Percentiles rank a stretch among this genome's conserved stretches.
phyloP scores from a whole-genome alignment of 441 rosid genomes.

The Pelargonium myrrhifolium region DNA sequence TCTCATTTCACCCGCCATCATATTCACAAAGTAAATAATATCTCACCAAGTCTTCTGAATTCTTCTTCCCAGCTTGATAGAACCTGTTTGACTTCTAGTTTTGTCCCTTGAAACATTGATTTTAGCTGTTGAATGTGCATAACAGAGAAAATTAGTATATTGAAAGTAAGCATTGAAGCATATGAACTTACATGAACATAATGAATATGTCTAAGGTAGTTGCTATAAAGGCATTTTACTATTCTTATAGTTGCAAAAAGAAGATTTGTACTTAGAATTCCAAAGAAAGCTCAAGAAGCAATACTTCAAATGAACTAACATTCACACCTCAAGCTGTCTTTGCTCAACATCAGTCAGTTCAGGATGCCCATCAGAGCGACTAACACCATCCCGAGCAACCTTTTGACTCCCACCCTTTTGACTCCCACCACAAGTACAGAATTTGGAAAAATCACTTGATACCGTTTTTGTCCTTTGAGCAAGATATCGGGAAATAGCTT shows the following conservation, averaged over 20 bases:
- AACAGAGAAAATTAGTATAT: not conserved
- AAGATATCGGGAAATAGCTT: slow-evolving; percentile 76
- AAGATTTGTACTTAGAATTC: not conserved
- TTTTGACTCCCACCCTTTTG: slow-evolving; percentile 55
- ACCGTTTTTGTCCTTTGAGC: slow-evolving; percentile 45
- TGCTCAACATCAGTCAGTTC: slow-evolving; percentile 45
- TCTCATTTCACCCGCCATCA: not conserved
- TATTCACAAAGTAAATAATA: slow-evolving; percentile 12
- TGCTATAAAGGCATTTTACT: too few species aligned
- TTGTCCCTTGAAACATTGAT: slow-evolving; percentile 39
- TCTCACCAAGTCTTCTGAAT: slow-evolving; percentile 49
- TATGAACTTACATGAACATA: not conserved
- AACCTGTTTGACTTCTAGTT: slow-evolving; percentile 47
- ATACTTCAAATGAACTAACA: not conserved
- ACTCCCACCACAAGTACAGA: slow-evolving; percentile 63
- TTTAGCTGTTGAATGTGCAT: slow-evolving; percentile 48
- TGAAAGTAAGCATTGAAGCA: too few species aligned
- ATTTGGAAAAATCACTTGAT: slow-evolving; percentile 60
- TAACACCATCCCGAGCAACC: slow-evolving; percentile 21
- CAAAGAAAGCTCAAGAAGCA: not conserved
- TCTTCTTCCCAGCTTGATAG: slow-evolving; percentile 67
- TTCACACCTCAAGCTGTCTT: slow-evolving; percentile 59
- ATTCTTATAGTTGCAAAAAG: not conserved
- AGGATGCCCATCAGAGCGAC: slow-evolving; percentile 27
- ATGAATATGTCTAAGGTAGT: not conserved